Percentiles rank a stretch among this genome's conserved stretches.
These are phyloP conservation scores for Periconia macrospinosa DNA, from an alignment of 2,329 filamentous ascomycete species.

Conservation along the genomic window DNA sequence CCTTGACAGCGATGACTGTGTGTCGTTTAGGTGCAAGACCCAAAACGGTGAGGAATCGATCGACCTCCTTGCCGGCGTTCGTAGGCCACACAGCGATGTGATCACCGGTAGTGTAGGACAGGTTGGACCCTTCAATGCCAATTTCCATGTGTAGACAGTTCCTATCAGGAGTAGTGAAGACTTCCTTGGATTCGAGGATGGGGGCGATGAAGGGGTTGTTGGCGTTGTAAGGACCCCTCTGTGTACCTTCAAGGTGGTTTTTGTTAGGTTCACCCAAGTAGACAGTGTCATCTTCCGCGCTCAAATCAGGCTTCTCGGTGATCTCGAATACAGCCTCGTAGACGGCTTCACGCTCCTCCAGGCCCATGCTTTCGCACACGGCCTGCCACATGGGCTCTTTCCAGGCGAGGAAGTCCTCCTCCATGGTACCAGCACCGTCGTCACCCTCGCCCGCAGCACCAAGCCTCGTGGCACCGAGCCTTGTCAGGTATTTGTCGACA, in stretches of 20 bases:
- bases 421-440: constrained; percentile 98
- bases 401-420: constrained; percentile 98
- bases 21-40: constrained; percentile 76
- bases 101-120: constrained; percentile 94
- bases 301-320: constrained; percentile 72
- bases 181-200: constrained; percentile 84
- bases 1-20: constrained; percentile 83
- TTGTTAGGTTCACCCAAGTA: constrained; percentile 97
- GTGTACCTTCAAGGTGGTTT: constrained; percentile 82
- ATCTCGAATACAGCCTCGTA: constrained; percentile 93
- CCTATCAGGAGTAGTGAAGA: constrained; percentile 85
- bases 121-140: constrained; percentile 83
- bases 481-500: constrained; percentile 77
- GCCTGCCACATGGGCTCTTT: constrained; percentile 99
- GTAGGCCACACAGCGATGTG: constrained; percentile 98
- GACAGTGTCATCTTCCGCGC: constrained; percentile 75
- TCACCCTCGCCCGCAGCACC: constrained; percentile 92
- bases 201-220: constrained; percentile 98
- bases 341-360: constrained; percentile 93
- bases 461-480: constrained; percentile 81
- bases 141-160: constrained; percentile 98
- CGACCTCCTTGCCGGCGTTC: constrained; percentile 88
- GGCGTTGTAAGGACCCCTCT: constrained; percentile 89
- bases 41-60: constrained; percentile 80
- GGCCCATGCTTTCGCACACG: constrained; percentile 76